Percentiles rank a stretch among this genome's conserved stretches.
Conservation (phyloP, 164 flowering plant species). For the Tinospora cordifolia region DNA sequence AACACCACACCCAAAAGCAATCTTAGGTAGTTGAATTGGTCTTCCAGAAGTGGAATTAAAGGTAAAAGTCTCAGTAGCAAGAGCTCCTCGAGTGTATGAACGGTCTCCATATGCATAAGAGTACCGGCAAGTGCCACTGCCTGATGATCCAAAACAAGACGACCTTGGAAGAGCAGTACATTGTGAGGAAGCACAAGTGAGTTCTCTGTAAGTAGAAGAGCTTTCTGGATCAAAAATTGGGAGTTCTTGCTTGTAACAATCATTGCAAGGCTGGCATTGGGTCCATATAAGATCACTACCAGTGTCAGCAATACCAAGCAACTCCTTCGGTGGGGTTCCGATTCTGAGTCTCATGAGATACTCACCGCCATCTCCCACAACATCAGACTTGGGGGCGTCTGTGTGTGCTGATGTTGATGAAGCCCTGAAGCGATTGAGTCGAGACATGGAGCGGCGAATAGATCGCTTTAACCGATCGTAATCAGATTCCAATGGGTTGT, state of each 20-base stretch:
- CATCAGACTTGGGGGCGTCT: neutral
- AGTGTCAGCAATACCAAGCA: conserved; percentile 20
- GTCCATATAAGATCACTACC: conserved; percentile 34
- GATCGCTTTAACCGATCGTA: conserved; percentile 15
- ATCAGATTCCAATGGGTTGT: conserved; percentile 15
- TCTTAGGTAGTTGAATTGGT: conserved; percentile 6
- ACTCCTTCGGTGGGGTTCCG: conserved; percentile 15
- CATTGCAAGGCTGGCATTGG: conserved; percentile 28
- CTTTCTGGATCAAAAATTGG: conserved; percentile 23
- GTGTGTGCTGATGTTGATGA: neutral
- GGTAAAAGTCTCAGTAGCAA: conserved; percentile 35
- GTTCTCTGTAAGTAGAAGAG: conserved; percentile 27
- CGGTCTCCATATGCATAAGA: conserved; percentile 24
- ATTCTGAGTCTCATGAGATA: conserved; percentile 18
- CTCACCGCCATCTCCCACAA: conserved; percentile 1
- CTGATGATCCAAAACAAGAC: neutral
- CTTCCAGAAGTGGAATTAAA: conserved; percentile 16
- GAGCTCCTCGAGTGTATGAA: conserved; percentile 26
- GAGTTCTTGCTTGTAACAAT: conserved; percentile 17
- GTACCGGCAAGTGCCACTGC: conserved; percentile 27
- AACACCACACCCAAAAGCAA: conserved; percentile 44
- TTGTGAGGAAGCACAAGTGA: conserved; percentile 21
- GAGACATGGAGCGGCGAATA: conserved; percentile 20
- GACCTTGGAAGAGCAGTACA: conserved; percentile 17
- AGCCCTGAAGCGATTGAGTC: conserved; percentile 9